Evolutionary conservation across 345 rosid genomes (phyloP), one percentile per base, ranked within the genome.

Genomic region (Hirschfeldia incana): DNA sequence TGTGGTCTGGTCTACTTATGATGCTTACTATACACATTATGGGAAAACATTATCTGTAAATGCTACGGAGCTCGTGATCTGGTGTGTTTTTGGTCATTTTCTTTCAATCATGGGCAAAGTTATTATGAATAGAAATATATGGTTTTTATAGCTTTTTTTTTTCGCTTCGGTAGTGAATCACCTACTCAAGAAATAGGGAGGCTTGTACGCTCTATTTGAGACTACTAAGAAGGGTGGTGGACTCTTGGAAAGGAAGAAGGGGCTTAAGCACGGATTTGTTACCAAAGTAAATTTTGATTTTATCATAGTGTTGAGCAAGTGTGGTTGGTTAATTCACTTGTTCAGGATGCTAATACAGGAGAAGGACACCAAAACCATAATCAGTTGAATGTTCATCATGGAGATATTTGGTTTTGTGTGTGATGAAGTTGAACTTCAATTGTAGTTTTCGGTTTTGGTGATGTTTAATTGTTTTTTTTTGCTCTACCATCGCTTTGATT

Each of bases 321-420:
- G 39, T 74, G 44, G 70, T 71, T 74, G 44, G 70, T 71, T 36
- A 58, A 16, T 42, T 61, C 58, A n/a, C 57, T 72, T 72, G 28
- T 39, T 37, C 8, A 72, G 16, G 16, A 34, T 15, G 13, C 49
- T 65, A 65, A 64, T 6, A 13, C 65, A 36, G 55, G 15, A 72
- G 39, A 59, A 55, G 1, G 53, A 32, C 26, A 27, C 37, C 57
- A 29, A 15, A 29, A 29, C 68, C 60, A 10, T 42, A 15, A 15
- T 62, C 60, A 28, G 42, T 44, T 39, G 16, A 21, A 21, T 21
- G 21, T 21, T 21, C 21, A 28, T 63, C 67, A 5, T 27, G n/a
- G 7, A 62, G 60, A 44, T 44, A 10, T 32, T 46, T 73, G 49
- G 69, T 62, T 16, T 21, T 44, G 69, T 73, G 44, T 42, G 44